These are phyloP conservation scores for Besnoitia besnoiti DNA, from an alignment of 169 alveolate species.

Conservation along the genomic window DNA sequence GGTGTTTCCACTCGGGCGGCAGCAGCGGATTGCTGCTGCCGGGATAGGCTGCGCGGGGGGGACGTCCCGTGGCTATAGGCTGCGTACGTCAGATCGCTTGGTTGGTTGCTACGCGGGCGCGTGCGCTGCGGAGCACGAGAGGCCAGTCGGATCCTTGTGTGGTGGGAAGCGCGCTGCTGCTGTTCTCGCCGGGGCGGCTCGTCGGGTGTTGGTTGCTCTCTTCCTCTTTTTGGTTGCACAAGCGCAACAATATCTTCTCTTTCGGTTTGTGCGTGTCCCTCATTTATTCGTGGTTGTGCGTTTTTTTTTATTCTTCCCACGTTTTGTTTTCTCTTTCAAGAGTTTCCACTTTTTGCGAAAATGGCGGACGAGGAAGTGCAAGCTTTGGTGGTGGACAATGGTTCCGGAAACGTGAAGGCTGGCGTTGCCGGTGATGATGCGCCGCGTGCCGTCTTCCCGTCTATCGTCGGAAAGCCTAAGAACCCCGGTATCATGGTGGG, in stretches of 20 bases:
- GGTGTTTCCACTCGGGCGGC: not conserved
- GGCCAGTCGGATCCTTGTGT: not conserved
- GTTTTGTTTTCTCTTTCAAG: not conserved
- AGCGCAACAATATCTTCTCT: not conserved
- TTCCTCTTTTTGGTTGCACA: not conserved
- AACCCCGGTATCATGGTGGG: slow-evolving; percentile 93
- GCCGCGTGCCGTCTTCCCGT: slow-evolving; percentile 98
- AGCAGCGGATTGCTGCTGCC: not conserved
- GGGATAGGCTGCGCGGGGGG: not conserved
- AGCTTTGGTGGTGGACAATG: slow-evolving; percentile 98
- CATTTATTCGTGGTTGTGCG: not conserved
- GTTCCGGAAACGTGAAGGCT: slow-evolving; percentile 99
- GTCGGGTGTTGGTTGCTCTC: not conserved
- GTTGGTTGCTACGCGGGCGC: not conserved
- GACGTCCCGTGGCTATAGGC: not conserved
- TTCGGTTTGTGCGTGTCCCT: not conserved
- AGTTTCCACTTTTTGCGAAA: slow-evolving; percentile 25
- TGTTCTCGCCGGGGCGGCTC: not conserved
- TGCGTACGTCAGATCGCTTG: not conserved
- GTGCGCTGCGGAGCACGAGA: not conserved
- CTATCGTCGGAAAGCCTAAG: slow-evolving; percentile 98
- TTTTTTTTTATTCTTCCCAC: not conserved
- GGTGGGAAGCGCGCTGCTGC: slow-evolving; percentile 3
- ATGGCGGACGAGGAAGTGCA: slow-evolving; percentile 90
- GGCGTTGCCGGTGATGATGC: slow-evolving; percentile 99